phyloP scores from a whole-genome alignment of 1,139 yeast species.

The Hyphopichia fennica region DNA sequence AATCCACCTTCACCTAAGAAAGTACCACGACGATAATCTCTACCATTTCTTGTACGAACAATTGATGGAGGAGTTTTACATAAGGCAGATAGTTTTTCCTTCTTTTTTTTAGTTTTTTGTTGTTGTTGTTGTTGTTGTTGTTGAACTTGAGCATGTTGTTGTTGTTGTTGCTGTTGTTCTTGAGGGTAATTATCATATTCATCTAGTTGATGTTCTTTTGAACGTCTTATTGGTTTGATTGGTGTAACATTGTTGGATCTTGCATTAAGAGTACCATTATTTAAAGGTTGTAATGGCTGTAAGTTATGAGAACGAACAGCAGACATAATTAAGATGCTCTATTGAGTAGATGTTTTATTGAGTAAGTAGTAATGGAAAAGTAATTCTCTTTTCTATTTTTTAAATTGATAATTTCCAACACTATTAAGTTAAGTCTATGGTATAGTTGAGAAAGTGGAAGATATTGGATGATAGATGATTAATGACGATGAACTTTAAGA shows the following conservation, averaged over 20 bases:
- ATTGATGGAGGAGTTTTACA: slow-evolving; percentile 95
- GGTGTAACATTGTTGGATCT: slow-evolving; percentile 43
- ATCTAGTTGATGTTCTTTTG: slow-evolving; percentile 27
- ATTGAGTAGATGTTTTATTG: not conserved
- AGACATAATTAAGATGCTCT: slow-evolving; percentile 34
- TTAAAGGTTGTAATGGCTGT: slow-evolving; percentile 50
- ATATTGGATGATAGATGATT: too few relatives aligned
- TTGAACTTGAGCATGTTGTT: slow-evolving; percentile 3
- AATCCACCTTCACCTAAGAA: slow-evolving; percentile 98
- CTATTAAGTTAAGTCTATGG: too few relatives aligned
- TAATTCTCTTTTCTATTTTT: too few relatives aligned
- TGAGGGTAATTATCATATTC: slow-evolving; percentile 10
- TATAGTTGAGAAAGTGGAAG: too few relatives aligned
- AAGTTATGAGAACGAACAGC: slow-evolving; percentile 26
- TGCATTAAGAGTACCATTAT: slow-evolving; percentile 44
- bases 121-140: slow-evolving; percentile 15
- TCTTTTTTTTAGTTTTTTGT: slow-evolving; percentile 54
- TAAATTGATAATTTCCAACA: too few relatives aligned
- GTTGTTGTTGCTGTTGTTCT: slow-evolving; percentile 14
- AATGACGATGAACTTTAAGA: not conserved
- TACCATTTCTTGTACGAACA: slow-evolving; percentile 81
- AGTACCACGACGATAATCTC: slow-evolving; percentile 86
- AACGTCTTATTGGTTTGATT: slow-evolving; percentile 33
- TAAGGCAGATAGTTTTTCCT: slow-evolving; percentile 81
- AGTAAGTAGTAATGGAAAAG: too few relatives aligned